Percentiles rank a stretch among this genome's conserved stretches.
phyloP scores from a whole-genome alignment of 2,329 filamentous ascomycete genomes.

The Aspergillus arachidicola region DNA sequence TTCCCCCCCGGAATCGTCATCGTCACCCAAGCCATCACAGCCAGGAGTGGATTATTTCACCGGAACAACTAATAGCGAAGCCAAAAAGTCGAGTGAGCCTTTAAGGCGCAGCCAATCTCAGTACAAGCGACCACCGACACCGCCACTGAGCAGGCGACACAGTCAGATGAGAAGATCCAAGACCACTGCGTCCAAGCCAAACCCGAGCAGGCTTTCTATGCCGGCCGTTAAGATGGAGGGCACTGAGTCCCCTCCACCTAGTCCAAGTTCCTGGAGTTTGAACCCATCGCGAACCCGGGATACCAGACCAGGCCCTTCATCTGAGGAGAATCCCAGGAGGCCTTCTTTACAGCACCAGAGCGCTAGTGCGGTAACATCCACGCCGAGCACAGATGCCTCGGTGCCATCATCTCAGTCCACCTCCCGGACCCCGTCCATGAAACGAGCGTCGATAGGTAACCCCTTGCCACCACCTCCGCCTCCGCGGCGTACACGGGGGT shows the following conservation, averaged over 20 bases:
- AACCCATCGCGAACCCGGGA: slow-evolving; percentile 21
- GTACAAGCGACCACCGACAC: slow-evolving; percentile 49
- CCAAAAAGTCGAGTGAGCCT: slow-evolving; percentile 22
- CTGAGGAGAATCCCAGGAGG: slow-evolving; percentile 17
- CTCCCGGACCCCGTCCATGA: slow-evolving; percentile 29
- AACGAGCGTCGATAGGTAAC: slow-evolving; percentile 30
- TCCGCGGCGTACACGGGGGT: slow-evolving; percentile 49
- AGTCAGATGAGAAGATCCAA: slow-evolving; percentile 47
- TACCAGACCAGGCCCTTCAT: slow-evolving; percentile 9
- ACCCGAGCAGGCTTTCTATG: slow-evolving; percentile 34
- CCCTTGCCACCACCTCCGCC: slow-evolving; percentile 48
- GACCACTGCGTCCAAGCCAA: slow-evolving; percentile 36
- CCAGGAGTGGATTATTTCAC: slow-evolving; percentile 50
- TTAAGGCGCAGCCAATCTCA: slow-evolving; percentile 36
- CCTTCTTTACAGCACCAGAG: slow-evolving; percentile 10
- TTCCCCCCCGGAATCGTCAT: slow-evolving; percentile 25
- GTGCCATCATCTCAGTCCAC: slow-evolving; percentile 12
- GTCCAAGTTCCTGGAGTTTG: slow-evolving; percentile 31
- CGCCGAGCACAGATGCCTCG: slow-evolving; percentile 4
- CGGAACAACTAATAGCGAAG: slow-evolving; percentile 16
- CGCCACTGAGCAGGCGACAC: slow-evolving; percentile 52
- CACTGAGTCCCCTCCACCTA: slow-evolving; percentile 33
- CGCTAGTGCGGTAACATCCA: slow-evolving; percentile 9
- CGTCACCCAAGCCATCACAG: slow-evolving; percentile 50
- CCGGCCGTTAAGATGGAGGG: slow-evolving; percentile 52